Evolutionary conservation across 768 basidiomycete species (phyloP).

Genomic region (Lentinula aciculospora): DNA sequence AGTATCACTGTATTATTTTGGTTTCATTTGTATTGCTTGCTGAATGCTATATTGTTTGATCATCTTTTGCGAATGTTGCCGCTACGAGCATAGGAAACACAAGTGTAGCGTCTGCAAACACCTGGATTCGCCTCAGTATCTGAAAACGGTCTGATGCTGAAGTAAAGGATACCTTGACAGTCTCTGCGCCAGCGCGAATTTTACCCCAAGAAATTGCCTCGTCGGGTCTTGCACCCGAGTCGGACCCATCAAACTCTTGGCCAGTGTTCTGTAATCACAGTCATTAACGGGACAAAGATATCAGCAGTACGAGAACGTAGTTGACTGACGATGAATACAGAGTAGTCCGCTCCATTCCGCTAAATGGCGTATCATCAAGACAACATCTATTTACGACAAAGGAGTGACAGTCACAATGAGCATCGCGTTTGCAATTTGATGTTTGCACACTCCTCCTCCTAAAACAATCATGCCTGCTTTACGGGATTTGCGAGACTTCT

Average conservation of each 20-base stretch:
- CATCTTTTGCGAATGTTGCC: slow-evolving; percentile 76
- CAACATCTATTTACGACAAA: background rate
- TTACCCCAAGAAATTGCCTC: slow-evolving; percentile 99
- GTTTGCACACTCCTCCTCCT: slow-evolving; percentile 98
- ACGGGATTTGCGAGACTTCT: slow-evolving; percentile 76
- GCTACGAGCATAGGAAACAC: slow-evolving; percentile 95
- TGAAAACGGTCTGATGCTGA: slow-evolving; percentile 3
- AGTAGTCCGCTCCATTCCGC: slow-evolving; percentile 97
- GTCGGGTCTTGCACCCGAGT: slow-evolving; percentile 94
- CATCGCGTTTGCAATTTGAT: slow-evolving; percentile 99
- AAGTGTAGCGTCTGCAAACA: slow-evolving; percentile 94
- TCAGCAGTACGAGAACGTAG: background rate
- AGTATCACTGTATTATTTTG: background rate
- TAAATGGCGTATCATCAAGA: slow-evolving; percentile 24
- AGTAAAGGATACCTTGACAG: slow-evolving; percentile 59
- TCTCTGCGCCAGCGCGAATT: slow-evolving; percentile 79
- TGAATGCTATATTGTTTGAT: slow-evolving; percentile 5
- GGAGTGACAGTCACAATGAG: slow-evolving; percentile 63
- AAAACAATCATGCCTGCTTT: slow-evolving; percentile 99
- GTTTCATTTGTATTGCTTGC: background rate
- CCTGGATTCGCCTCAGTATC: slow-evolving; percentile 28
- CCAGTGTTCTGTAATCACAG: slow-evolving; percentile 75
- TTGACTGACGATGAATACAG: slow-evolving; percentile 81
- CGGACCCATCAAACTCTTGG: slow-evolving; percentile 98
- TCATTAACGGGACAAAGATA: slow-evolving; percentile 1